Base-by-base conservation (phyloP, 164 flowering plant species). In the Aristolochia fimbriata region DNA sequence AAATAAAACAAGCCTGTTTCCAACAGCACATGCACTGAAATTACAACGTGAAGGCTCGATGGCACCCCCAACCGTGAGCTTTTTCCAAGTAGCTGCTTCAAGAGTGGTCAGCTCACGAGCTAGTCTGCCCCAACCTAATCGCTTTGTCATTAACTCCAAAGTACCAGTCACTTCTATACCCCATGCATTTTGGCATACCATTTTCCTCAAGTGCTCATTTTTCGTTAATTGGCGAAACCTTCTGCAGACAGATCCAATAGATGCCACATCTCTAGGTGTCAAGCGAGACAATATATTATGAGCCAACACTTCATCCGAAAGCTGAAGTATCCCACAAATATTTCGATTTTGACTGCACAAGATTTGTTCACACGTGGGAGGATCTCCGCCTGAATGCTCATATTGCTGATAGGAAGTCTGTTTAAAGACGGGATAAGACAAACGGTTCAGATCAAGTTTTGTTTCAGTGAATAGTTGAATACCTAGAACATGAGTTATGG, bases 151-250 rank as follows among this genome's bases (percentile, higher is more conserved):
- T 60, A 67, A 62, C 57, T 88, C 93, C 68, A 88, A 70, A 55
- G 81, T 66, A 53, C 91, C 86, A 0, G 87, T 88, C 51, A 84
- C 83, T 59, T 88, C 96, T 67, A 80, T 76, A 57, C 93, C 96
- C 96, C 96, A 88, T 59, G 91, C 80, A 70, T 86, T 88, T 71
- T 88, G 93, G 62, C 96, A 88, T 4, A 86, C 93, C 91, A 86
- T 75, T 66, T 86, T 88, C 70, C 91, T 66, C 21, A 88, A 68
- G 68, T 80, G 86, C 77, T 89, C 96, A 68, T 86, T 86, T 65
- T 84, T 89, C 22, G 93, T 84, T 22, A 89, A 65, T 49, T 79
- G 77, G 6, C 86, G 83, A 51, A 89, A 78, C 70, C 91, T 80
- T 59, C 77, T 74, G 65, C 96, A 85, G 46, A 77, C 91, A n/a